Base-by-base conservation (phyloP, 2,329 filamentous ascomycete species). In the Aureobasidium lini region DNA sequence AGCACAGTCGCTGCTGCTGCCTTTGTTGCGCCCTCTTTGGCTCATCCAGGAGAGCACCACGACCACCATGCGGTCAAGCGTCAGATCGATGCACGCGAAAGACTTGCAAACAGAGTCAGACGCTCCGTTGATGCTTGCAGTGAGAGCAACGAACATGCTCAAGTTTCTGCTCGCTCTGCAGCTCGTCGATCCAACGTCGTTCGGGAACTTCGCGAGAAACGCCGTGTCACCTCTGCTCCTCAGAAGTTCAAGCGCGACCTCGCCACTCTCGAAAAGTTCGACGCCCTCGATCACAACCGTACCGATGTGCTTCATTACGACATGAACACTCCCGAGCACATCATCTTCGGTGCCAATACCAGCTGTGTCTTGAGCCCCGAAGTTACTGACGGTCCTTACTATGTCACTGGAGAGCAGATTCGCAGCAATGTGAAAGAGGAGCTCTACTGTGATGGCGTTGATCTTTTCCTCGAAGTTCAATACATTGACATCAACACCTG, bases 401-500 rank as follows among this genome's bases (percentile, higher is more conserved):
- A 72, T 36, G 71, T 78, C 31, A 67, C 68, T 48, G 74, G 75
- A 61, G 69, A 70, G 54, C 67, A 68, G 23, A 68, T 77, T 52
- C 73, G 76, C 50, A 64, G 67, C 56, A 70, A 79, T 54, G 66
- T 79, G 50, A 68, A 67, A 6, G 77, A 80, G 42, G 70, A 68
- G 3, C 70, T 79, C 60, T 56, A 56, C 52, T 43, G 28, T 44
- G 66, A 65, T 0, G 77, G 76, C 48, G 67, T 79, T 4, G 66
- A 70, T 4, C 61, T 78, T 18, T 69, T 72, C 58, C 65, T 79
- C 15, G 76, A 79, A 58, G 68, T 76, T 49, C 75, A 79, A 62
- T 69, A 77, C 62, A 70, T 79, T 42, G 70, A 77, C 56, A 71
- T 74, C 36, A 68, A 72, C 28, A 76, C 73, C 47, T 78, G 76